A percentile compares a stretch with the other conserved stretches of the same genome.
Conservation (phyloP, 208 protist species). For the Trichomonas tenax region DNA sequence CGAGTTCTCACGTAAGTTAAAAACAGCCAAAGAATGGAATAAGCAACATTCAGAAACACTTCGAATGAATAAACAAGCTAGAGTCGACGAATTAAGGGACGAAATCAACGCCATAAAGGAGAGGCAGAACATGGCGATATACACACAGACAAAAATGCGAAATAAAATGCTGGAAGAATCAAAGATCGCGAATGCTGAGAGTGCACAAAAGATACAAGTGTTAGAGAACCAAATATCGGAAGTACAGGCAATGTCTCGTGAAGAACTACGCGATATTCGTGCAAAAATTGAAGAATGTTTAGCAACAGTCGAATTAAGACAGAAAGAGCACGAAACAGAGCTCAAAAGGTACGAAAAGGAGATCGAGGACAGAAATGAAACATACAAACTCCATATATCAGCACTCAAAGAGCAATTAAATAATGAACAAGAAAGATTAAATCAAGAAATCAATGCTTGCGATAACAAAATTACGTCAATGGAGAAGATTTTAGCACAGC, state of each 20-base stretch:
- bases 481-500: not conserved
- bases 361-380: not conserved
- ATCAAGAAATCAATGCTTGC: not conserved
- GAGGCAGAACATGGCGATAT: not conserved
- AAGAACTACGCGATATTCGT: not conserved
- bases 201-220: not conserved
- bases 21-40: not conserved
- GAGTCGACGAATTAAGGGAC: not conserved
- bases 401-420: not conserved
- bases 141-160: not conserved
- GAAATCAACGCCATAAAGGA: not conserved
- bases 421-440: not conserved
- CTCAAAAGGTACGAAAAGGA: not conserved
- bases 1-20: not conserved
- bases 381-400: not conserved
- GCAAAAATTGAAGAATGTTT: constrained; percentile 1
- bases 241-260: not conserved
- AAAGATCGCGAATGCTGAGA: not conserved
- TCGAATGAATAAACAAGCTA: not conserved
- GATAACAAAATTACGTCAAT: not conserved
- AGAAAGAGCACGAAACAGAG: not conserved
- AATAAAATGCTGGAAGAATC: not conserved
- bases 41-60: not conserved
- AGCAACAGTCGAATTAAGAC: not conserved
- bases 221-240: constrained; percentile 5